Base-by-base conservation (phyloP, 805 yeast species). In the Brettanomyces custersianus region DNA sequence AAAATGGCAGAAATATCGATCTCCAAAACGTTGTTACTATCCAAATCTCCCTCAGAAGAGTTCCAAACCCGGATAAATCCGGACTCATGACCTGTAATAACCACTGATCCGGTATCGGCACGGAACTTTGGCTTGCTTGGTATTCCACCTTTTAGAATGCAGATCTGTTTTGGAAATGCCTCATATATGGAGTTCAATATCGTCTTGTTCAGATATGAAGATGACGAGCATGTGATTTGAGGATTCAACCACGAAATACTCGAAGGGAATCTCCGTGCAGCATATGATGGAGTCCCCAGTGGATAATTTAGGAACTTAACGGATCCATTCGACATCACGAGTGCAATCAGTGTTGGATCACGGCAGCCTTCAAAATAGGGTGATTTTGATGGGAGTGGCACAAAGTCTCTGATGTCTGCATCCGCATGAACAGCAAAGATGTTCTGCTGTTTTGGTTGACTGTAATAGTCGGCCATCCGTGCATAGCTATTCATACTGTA, bases 61-160 rank as follows among this genome's bases (percentile, higher is more conserved):
- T 90, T 95, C 77, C 87, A 79, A 8, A 90, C 64, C 36, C 96
- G 68, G 0, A 92, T 74, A 24, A 79, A 71, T 0, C 96, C 97
- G 53, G 80, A 80, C 24, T 77, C 72, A 51, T 92, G 95, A 1
- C 96, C 97, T 0, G 95, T 78, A 1, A 86, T 77, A 29, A 88
- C 62, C 10, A 72, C 72, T 3, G 79, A 72, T 28, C 82, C 66
- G 17, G 63, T 57, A 24, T 71, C 77, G 2, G 68, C 61, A 34
- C 77, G 68, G 27, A 68, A 55, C 21, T 62, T 63, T 17, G 70
- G 66, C 22, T 67, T 60, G 0, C 67, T 68, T 0, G 95, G 81
- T 3, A 77, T 72, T 4, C 99, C 98, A 33, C 98, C 98, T 37
- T 66, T 69, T 24, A 88, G 62, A 4, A 86, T 57, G 7, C 72